Conservation (phyloP, 306 rosid genomes). For the Vicia villosa region DNA sequence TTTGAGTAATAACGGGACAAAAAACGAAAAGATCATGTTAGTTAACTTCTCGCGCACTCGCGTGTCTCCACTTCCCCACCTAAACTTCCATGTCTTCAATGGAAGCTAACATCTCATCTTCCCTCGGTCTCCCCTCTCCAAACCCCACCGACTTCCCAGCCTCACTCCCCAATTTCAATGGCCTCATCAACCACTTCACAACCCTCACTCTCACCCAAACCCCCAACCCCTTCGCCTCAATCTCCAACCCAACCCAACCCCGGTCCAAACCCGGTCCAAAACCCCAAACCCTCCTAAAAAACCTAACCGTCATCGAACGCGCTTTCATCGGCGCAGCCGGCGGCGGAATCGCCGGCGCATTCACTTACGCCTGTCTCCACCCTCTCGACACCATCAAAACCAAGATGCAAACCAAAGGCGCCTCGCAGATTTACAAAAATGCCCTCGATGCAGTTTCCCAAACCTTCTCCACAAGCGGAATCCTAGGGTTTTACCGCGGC, state of each 20-base stretch:
- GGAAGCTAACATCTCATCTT: conserved; percentile 76
- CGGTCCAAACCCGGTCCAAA: conserved; percentile 7
- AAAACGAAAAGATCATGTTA: no score
- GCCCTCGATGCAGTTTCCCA: conserved; percentile 66
- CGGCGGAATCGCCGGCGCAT: conserved; percentile 95
- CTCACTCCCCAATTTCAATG: conserved; percentile 49
- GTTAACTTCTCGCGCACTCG: background rate
- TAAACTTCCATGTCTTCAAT: conserved; percentile 27
- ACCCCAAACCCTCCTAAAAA: conserved; percentile 49
- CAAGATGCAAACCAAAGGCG: conserved; percentile 87
- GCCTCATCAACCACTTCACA: conserved; percentile 45
- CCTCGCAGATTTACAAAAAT: conserved; percentile 65
- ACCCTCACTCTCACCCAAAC: conserved; percentile 1
- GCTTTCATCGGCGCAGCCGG: conserved; percentile 85
- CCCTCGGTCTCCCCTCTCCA: conserved; percentile 64
- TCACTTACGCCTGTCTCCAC: conserved; percentile 83
- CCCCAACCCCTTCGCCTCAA: conserved; percentile 46
- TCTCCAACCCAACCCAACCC: conserved; percentile 42
- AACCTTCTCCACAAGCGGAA: conserved; percentile 68
- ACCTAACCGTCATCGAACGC: conserved; percentile 75
- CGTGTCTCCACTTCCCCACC: background rate
- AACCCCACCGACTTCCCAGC: conserved; percentile 31
- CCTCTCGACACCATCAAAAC: conserved; percentile 91
- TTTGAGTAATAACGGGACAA: no score
- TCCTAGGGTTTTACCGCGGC: conserved; percentile 82